Evolutionary conservation across 768 basidiomycete genomes (phyloP).

Genomic region (Hygrophorus russula): DNA sequence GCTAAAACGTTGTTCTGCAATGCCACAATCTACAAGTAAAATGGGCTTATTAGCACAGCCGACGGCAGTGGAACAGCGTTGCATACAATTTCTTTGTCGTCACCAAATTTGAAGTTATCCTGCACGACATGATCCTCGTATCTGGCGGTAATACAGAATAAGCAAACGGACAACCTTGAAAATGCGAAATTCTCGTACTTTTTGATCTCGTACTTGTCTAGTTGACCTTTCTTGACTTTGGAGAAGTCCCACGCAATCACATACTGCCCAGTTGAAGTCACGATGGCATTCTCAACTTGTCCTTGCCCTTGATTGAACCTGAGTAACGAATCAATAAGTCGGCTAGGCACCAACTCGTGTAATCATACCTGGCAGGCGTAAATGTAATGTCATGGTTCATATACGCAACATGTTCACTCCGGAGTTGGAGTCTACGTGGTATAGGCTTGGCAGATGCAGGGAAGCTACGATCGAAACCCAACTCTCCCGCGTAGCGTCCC

Average conservation of each 20-base stretch:
- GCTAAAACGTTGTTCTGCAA: constrained; percentile 88
- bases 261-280: constrained; percentile 86
- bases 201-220: constrained; percentile 94
- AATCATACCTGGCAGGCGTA: constrained; percentile 77
- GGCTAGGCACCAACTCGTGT: neutral
- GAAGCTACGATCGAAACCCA: constrained; percentile 93
- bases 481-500: constrained; percentile 68
- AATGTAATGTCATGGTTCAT: constrained; percentile 85
- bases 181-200: constrained; percentile 40
- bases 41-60: constrained; percentile 2
- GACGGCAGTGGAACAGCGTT: constrained; percentile 4
- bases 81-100: constrained; percentile 91
- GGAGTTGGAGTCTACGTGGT: constrained; percentile 78
- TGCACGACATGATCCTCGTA: constrained; percentile 84
- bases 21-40: constrained; percentile 74
- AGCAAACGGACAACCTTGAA: neutral
- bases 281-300: constrained; percentile 87
- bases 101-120: constrained; percentile 96
- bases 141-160: neutral
- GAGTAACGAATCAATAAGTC: constrained; percentile 6
- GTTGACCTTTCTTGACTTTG: constrained; percentile 85
- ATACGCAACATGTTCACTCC: constrained; percentile 86
- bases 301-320: constrained; percentile 92
- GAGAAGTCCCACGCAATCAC: constrained; percentile 97
- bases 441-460: constrained; percentile 90